Evolutionary conservation across 169 alveolate genomes (phyloP), one percentile per base, ranked within the genome.

Genomic region (Plasmodium knowlesi): DNA sequence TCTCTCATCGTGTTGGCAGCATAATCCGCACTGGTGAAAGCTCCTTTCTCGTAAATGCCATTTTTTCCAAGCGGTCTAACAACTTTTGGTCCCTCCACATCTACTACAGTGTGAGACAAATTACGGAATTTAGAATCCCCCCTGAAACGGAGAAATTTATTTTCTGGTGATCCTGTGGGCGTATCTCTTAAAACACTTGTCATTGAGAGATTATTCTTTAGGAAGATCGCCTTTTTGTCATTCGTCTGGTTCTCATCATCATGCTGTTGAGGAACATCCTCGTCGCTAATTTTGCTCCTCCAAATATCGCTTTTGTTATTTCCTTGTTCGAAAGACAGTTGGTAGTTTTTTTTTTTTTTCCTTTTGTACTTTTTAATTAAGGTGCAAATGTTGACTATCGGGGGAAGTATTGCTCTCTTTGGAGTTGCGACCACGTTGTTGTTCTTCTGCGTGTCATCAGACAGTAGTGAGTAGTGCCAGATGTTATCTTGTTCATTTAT

Each of bases 281-380:
- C 37, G 4, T 50, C 46, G 70, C 32, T 82, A 50, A n/a, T 12
- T 30, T 54, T 82, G 43, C 71, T 82, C 57, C 70, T 54, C 30
- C 70, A 28, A 43, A n/a, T 25, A 25, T 82, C 22, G 19, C 37
- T 32, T 37, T n/a, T 5, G 19, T 19, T 81, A 46, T 22, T 81
- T n/a, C 70, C 34, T 71, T 84, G 67, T 5, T 74, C 53, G n/a
- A 78, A 54, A 50, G 41, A 67, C 28, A 39, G 4, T 12, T 30
- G 76, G 50, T 79, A 61, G 54, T n/a, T 73, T 14, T 37, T 79
- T 53, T 37, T 79, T 53, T 79, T 89, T 32, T 89, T 89, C 2
- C 25, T 79, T 67, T 89, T 89, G 53, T 54, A 89, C 34, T 89
- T 89, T 79, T 73, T 78, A 28, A 89, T 89, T 67, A 89, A 25